Percentiles rank a stretch among this genome's conserved stretches.
phyloP scores from a whole-genome alignment of 2,329 filamentous ascomycete genomes.

The Sarocladium strictum region DNA sequence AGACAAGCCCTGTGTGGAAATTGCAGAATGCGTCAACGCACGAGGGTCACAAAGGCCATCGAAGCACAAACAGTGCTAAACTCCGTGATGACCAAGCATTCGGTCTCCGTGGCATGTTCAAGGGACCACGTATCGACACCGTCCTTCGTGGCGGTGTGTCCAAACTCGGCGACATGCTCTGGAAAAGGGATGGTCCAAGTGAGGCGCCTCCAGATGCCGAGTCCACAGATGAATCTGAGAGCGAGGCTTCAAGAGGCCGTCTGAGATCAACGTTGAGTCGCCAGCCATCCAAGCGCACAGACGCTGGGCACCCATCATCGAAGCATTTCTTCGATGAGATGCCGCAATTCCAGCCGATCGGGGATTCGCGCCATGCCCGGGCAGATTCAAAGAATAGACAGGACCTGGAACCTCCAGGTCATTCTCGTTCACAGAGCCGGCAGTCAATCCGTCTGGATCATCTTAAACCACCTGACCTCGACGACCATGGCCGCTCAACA shows the following conservation, averaged over 20 bases:
- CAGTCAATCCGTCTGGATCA: constrained; percentile 40
- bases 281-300: constrained; percentile 25
- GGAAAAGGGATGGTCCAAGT: constrained; percentile 42
- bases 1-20: constrained; percentile 16
- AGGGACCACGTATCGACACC: constrained; percentile 67
- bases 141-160: constrained; percentile 57
- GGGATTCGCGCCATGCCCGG: constrained; percentile 18
- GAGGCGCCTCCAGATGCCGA: constrained; percentile 26
- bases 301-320: constrained; percentile 23
- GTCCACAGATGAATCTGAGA: constrained; percentile 45
- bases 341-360: constrained; percentile 40
- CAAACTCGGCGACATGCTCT: constrained; percentile 50
- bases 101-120: constrained; percentile 63
- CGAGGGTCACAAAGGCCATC: constrained; percentile 42
- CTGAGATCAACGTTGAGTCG: constrained; percentile 28
- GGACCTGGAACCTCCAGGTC: background rate
- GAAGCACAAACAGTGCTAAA: constrained; percentile 43
- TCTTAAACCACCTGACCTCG: constrained; percentile 43
- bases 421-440: constrained; percentile 21
- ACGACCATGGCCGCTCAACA: constrained; percentile 36
- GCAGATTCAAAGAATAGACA: background rate
- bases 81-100: constrained; percentile 28
- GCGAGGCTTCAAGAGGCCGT: constrained; percentile 34
- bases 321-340: constrained; percentile 47
- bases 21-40: background rate